These are phyloP conservation scores for Trichoderma semiorbis DNA, from an alignment of 2,329 filamentous ascomycete species.

Conservation along the genomic window DNA sequence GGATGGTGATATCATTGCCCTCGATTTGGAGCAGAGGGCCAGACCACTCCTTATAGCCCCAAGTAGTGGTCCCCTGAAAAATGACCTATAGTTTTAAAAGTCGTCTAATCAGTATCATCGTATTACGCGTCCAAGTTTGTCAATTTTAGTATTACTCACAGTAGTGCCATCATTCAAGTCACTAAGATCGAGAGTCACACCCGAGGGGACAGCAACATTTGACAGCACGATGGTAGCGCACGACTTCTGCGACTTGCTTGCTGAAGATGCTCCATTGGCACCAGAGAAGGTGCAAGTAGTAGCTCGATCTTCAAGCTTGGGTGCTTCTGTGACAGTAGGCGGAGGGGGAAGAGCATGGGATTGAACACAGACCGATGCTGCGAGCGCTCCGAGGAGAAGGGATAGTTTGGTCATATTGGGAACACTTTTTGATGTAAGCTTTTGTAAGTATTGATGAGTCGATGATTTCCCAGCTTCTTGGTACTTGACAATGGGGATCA, in stretches of 20 bases:
- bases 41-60: conserved; percentile 7
- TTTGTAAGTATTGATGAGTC: neutral
- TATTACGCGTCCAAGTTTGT: rapidly evolving
- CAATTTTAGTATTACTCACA: neutral
- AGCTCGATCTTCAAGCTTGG: conserved; percentile 3
- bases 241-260: conserved; percentile 9
- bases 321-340: neutral
- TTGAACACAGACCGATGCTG: neutral
- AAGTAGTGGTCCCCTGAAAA: conserved; percentile 6
- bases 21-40: conserved; percentile 10
- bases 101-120: neutral
- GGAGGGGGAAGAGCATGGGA: neutral
- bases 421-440: neutral
- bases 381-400: neutral
- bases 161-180: conserved; percentile 8
- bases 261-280: conserved; percentile 1
- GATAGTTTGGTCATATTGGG: neutral
- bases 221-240: conserved; percentile 8
- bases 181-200: conserved; percentile 7
- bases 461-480: neutral
- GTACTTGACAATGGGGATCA: neutral
- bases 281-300: conserved; percentile 11
- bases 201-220: conserved; percentile 10
- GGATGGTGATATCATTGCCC: neutral
- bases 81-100: neutral